Base-by-base conservation (phyloP, 345 rosid genomes). In the Eucalyptus sp. region DNA sequence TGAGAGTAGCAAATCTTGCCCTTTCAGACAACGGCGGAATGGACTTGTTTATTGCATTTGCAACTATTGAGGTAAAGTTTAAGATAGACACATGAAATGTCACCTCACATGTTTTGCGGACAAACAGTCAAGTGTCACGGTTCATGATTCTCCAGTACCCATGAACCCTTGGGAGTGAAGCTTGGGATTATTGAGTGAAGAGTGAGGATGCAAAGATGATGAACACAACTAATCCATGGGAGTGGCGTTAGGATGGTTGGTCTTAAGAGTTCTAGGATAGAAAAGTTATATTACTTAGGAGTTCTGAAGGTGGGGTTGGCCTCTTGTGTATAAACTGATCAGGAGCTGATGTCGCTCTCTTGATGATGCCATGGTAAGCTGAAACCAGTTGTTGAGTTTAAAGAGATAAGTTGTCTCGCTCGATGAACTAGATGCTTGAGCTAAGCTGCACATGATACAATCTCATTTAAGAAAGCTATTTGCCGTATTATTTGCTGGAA, bases 171-270 rank as follows among this genome's bases (percentile, higher is more conserved):
- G 2, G 4, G 58, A 52, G 58, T 8, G 10, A 18, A 52, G 24
- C 4, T 52, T 52, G 10, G 10, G 24, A 1, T 52, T 52, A 18
- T 52, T 0, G 5, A 50, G 6, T 50, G 51, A 50, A 0, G 24
- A 1, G 58, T 52, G 58, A 18, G 4, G 10, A 52, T 52, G 24
- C 0, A 52, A 10, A 52, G 24, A 52, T 52, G 56, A 52, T 18
- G 10, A 52, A 52, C 10, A 18, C 0, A 52, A 52, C 0, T 7
- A 0, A 0, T 52, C 1, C 4, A 0, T 52, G 2, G 0, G 10
- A 52, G 24, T 52, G 10, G 7, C 0, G 2, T 52, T 1, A 52
- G 0, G 58, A 52, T 18, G 24, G 4, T 52, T 52, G 1, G 4
- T 52, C 0, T 52, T 52, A 52, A 10, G 24, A 3, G 10, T 18